Evolutionary conservation across 163 green algal species (phyloP).

Genomic region (Chloromonas sp.): DNA sequence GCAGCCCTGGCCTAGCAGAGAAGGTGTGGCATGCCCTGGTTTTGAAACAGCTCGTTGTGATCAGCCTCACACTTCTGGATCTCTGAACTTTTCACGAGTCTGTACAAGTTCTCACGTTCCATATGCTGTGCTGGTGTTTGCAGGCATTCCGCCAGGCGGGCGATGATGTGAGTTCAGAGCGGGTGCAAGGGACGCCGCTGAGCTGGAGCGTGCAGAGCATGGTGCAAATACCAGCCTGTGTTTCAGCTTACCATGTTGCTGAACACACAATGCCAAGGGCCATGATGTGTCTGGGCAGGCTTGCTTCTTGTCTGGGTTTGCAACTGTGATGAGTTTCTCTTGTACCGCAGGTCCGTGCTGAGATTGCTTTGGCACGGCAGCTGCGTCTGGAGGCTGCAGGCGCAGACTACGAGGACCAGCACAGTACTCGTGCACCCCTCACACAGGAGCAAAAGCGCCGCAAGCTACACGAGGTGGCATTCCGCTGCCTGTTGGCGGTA

Average conservation of each 20-base stretch:
- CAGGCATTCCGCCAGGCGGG: constrained; percentile 17
- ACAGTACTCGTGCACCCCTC: neutral
- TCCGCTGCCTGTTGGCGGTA: constrained; percentile 20
- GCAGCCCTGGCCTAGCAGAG: constrained; percentile 30
- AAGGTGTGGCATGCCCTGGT: constrained; percentile 7
- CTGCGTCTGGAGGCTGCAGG: constrained; percentile 5
- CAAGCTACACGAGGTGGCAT: constrained; percentile 17
- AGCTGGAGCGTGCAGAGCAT: no score
- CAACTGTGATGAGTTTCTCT: no score
- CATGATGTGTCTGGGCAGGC: no score
- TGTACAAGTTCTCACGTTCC: neutral
- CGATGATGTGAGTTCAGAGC: constrained; percentile 7
- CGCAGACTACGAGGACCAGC: neutral
- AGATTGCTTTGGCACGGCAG: constrained; percentile 18
- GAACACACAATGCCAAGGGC: no score
- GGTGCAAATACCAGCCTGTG: no score
- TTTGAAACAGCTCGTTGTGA: neutral
- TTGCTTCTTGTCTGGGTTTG: no score
- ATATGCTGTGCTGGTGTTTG: neutral
- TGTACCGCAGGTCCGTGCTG: constrained; percentile 13
- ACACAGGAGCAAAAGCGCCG: constrained; percentile 8
- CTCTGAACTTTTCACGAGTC: neutral
- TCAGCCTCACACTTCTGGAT: neutral
- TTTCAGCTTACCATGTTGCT: no score
- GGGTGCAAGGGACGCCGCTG: no score